phyloP scores from a whole-genome alignment of 2,329 filamentous ascomycete species.

The Epichloe aotearoae region DNA sequence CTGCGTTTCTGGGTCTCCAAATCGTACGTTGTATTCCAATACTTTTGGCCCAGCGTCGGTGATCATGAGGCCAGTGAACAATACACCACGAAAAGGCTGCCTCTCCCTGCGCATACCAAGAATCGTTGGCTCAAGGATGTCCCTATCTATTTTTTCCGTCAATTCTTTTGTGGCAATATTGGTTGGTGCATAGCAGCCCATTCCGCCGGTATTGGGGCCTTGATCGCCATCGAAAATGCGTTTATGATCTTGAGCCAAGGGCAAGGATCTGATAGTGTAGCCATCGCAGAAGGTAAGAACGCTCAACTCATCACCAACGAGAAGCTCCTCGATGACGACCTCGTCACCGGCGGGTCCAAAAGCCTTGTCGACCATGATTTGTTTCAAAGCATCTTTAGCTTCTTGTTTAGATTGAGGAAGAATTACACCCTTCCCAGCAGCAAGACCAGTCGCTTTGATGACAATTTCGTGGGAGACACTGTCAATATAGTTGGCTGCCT shows the following conservation, averaged over 20 bases:
- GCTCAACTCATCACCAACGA: conserved; percentile 83
- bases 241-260: conserved; percentile 94
- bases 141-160: conserved; percentile 62
- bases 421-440: conserved; percentile 91
- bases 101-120: conserved; percentile 76
- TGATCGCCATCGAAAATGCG: conserved; percentile 79
- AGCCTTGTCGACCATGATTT: conserved; percentile 80
- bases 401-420: conserved; percentile 73
- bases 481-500: conserved; percentile 63
- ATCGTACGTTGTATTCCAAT: conserved; percentile 86
- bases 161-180: conserved; percentile 62
- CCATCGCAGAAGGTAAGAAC: conserved; percentile 89
- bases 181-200: conserved; percentile 95
- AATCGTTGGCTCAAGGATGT: conserved; percentile 80
- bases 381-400: conserved; percentile 65
- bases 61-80: conserved; percentile 92
- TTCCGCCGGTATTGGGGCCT: conserved; percentile 90
- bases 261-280: conserved; percentile 67
- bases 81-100: conserved; percentile 57
- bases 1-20: conserved; percentile 86
- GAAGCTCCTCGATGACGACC: conserved; percentile 89
- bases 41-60: conserved; percentile 68
- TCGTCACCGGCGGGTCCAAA: conserved; percentile 81
- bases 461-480: conserved; percentile 61
- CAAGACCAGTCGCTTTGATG: conserved; percentile 86